These are phyloP conservation scores for Anacardium occidentale DNA, from an alignment of 345 rosid species.

Conservation along the genomic window DNA sequence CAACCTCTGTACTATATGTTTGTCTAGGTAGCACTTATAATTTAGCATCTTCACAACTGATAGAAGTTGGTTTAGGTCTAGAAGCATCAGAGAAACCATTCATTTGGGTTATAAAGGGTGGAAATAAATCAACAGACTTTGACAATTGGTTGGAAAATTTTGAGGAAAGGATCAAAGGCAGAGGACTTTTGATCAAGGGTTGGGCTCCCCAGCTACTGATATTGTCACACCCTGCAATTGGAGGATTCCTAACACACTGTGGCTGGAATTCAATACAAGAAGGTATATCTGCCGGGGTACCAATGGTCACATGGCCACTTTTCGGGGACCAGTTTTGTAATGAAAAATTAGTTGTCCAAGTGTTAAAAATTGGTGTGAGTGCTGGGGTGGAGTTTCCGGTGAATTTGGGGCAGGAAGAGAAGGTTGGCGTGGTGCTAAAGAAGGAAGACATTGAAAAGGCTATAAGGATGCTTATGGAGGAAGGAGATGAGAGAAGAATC, in stretches of 20 bases:
- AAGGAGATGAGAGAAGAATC: constrained; percentile 23
- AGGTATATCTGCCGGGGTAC: constrained; percentile 28
- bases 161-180: constrained; percentile 26
- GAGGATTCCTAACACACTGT: constrained; percentile 39
- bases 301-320: constrained; percentile 36
- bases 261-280: constrained; percentile 38
- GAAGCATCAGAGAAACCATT: constrained; percentile 30
- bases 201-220: constrained; percentile 43
- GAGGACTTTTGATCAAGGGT: constrained; percentile 30
- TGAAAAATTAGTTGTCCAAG: constrained; percentile 30
- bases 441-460: constrained; percentile 24
- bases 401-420: constrained; percentile 24
- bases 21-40: constrained; percentile 15
- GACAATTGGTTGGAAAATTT: constrained; percentile 20
- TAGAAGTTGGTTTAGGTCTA: constrained; percentile 32
- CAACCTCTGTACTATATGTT: constrained; percentile 10
- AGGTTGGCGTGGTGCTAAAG: constrained; percentile 23
- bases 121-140: constrained; percentile 1
- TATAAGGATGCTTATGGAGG: constrained; percentile 22
- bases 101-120: constrained; percentile 27
- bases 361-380: constrained; percentile 24
- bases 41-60: constrained; percentile 7
- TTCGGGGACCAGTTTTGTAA: constrained; percentile 34
- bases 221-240: constrained; percentile 35
- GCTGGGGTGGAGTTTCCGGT: constrained; percentile 20